A percentile compares a stretch with the other conserved stretches of the same genome.
Conservation (phyloP, 148 eudicot species). For the Rheum nobile region DNA sequence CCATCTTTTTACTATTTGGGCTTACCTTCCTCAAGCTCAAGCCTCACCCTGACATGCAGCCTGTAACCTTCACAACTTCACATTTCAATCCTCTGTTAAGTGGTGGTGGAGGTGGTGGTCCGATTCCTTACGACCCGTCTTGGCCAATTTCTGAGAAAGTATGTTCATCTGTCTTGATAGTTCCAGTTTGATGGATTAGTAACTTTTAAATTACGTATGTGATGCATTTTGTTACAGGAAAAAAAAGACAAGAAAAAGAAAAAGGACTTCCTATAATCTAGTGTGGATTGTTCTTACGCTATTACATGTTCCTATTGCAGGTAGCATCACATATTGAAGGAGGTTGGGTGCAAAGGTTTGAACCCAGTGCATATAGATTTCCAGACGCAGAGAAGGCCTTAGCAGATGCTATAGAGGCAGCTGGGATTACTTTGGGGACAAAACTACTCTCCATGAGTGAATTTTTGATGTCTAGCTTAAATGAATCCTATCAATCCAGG, state of each 20-base stretch:
- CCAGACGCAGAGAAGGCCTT: constrained; percentile 69
- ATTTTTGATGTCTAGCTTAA: constrained; percentile 88
- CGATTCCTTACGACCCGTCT: constrained; percentile 82
- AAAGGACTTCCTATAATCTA: neutral
- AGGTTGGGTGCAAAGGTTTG: constrained; percentile 80
- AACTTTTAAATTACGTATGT: neutral
- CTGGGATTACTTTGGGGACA: constrained; percentile 81
- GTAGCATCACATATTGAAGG: constrained; percentile 63
- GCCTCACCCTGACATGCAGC: constrained; percentile 85
- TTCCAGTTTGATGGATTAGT: neutral
- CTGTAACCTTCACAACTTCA: constrained; percentile 73
- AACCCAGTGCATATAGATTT: constrained; percentile 56
- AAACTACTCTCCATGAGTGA: constrained; percentile 86
- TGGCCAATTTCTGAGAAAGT: constrained; percentile 60
- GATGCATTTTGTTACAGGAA: neutral
- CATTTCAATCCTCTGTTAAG: constrained; percentile 76
- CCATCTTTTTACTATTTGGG: constrained; percentile 68
- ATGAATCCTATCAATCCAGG: constrained; percentile 95
- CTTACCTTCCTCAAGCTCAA: constrained; percentile 74
- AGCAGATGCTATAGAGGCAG: constrained; percentile 78
- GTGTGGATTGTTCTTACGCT: neutral
- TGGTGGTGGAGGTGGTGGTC: constrained; percentile 94
- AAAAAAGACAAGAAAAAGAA: neutral
- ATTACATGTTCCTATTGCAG: constrained; percentile 26
- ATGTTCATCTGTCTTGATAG: constrained; percentile 7